Conservation (phyloP, 768 basidiomycete genomes). For the Agaricus subrufescens region DNA sequence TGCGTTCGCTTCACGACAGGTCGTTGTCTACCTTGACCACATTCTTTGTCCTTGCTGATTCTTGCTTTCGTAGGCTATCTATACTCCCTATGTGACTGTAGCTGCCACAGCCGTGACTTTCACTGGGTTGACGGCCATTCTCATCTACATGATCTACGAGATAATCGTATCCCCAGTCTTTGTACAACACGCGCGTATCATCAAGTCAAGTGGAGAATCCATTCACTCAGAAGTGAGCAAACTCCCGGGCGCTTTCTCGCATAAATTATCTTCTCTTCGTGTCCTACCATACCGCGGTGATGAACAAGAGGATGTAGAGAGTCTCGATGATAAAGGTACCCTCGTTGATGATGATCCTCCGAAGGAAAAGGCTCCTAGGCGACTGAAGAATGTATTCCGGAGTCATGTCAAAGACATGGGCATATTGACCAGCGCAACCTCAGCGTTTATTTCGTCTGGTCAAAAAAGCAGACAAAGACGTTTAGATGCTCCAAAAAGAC, state of each 20-base stretch:
- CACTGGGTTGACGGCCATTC: not conserved
- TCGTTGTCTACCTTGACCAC: not conserved
- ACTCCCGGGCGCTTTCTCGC: not conserved
- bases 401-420: not conserved
- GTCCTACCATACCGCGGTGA: not conserved
- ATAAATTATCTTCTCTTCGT: not conserved
- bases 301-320: not conserved
- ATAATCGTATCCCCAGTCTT: not conserved
- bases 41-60: not conserved
- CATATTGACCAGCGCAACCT: not conserved
- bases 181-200: not conserved
- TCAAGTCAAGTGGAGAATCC: constrained; percentile 4
- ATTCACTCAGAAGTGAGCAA: constrained; percentile 2
- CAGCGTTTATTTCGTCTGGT: constrained; percentile 1
- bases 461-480: not conserved
- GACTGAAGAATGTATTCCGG: not conserved
- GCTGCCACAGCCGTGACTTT: constrained; percentile 5
- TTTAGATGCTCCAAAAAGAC: not conserved
- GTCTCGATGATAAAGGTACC: not conserved
- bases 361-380: not conserved
- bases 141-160: constrained; percentile 2
- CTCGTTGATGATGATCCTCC: not conserved
- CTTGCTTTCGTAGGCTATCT: not conserved
- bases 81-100: constrained; percentile 3
- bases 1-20: not conserved